phyloP scores from a whole-genome alignment of 805 yeast genomes.

The Sungouiella thailandica region DNA sequence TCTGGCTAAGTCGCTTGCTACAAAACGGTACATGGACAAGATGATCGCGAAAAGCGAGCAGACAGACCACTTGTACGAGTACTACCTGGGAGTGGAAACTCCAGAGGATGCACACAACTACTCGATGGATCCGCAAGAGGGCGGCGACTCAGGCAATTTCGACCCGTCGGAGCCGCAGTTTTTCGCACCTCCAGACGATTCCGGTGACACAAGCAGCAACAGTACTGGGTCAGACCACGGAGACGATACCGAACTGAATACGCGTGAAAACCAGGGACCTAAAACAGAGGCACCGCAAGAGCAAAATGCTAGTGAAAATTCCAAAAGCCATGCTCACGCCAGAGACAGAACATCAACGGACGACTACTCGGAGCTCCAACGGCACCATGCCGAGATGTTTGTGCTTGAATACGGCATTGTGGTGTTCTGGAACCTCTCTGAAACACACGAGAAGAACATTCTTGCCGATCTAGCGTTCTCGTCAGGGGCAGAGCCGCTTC shows the following conservation, averaged over 20 bases:
- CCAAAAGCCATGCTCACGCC: background rate
- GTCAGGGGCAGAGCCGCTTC: slow-evolving; percentile 39
- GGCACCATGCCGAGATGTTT: slow-evolving; percentile 80
- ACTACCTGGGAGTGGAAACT: slow-evolving; percentile 74
- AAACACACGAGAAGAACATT: slow-evolving; percentile 86
- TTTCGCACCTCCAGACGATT: slow-evolving; percentile 46
- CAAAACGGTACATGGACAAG: slow-evolving; percentile 60
- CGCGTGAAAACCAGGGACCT: slow-evolving; percentile 6
- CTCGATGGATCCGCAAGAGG: slow-evolving; percentile 42
- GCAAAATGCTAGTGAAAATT: background rate
- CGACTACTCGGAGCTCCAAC: slow-evolving; percentile 41
- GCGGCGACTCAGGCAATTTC: slow-evolving; percentile 51
- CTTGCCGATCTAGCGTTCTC: slow-evolving; percentile 88
- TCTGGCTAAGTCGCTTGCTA: slow-evolving; percentile 38
- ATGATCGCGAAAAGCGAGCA: slow-evolving; percentile 77
- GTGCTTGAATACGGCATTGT: slow-evolving; percentile 89
- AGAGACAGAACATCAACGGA: slow-evolving; percentile 3
- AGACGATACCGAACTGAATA: slow-evolving; percentile 8
- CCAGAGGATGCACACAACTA: slow-evolving; percentile 50
- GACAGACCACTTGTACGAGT: slow-evolving; percentile 88
- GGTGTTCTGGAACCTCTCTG: slow-evolving; percentile 97
- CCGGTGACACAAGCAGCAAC: slow-evolving; percentile 14
- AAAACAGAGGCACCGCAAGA: background rate
- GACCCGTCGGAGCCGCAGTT: slow-evolving; percentile 93
- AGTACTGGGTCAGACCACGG: slow-evolving; percentile 1